Conservation (phyloP, 176 grass and related monocot genomes). For the Poa annua region DNA sequence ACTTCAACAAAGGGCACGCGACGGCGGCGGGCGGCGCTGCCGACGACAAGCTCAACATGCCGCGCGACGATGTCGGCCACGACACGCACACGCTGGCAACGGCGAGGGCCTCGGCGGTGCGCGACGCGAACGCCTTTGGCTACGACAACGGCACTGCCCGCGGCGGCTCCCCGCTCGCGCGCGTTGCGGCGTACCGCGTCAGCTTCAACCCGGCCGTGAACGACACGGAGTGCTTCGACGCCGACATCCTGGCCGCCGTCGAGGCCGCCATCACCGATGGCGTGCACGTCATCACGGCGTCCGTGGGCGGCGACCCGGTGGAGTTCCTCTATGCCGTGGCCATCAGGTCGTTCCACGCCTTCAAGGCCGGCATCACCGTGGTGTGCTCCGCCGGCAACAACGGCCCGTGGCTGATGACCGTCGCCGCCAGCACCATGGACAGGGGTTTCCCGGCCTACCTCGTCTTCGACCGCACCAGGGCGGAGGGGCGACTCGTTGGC, state of each 20-base stretch:
- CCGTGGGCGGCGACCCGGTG: constrained; percentile 47
- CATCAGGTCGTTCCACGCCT: constrained; percentile 69
- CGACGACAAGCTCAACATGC: constrained; percentile 36
- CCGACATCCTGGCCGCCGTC: constrained; percentile 69
- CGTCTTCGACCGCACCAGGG: constrained; percentile 40
- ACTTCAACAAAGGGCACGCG: constrained; percentile 71
- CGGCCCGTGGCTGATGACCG: constrained; percentile 77
- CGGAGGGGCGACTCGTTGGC: background rate
- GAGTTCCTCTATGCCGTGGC: constrained; percentile 55
- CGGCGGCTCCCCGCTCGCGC: constrained; percentile 64
- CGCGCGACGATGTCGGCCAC: constrained; percentile 66
- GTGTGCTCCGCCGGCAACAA: constrained; percentile 73
- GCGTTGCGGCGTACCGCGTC: constrained; percentile 72
- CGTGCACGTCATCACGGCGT: constrained; percentile 64
- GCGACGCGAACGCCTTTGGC: constrained; percentile 44
- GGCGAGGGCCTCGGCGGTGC: constrained; percentile 51
- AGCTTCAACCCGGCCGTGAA: constrained; percentile 59
- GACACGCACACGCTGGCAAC: constrained; percentile 79
- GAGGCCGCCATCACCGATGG: constrained; percentile 77
- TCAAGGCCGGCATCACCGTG: constrained; percentile 60
- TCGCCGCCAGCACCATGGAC: constrained; percentile 61
- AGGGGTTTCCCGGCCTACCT: constrained; percentile 55
- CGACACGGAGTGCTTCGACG: constrained; percentile 59
- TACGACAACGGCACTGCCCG: constrained; percentile 62
- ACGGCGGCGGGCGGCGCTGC: background rate